These are phyloP conservation scores for Meyerozyma guilliermondii DNA, from an alignment of 1,139 yeast genomes.

Conservation along the genomic window DNA sequence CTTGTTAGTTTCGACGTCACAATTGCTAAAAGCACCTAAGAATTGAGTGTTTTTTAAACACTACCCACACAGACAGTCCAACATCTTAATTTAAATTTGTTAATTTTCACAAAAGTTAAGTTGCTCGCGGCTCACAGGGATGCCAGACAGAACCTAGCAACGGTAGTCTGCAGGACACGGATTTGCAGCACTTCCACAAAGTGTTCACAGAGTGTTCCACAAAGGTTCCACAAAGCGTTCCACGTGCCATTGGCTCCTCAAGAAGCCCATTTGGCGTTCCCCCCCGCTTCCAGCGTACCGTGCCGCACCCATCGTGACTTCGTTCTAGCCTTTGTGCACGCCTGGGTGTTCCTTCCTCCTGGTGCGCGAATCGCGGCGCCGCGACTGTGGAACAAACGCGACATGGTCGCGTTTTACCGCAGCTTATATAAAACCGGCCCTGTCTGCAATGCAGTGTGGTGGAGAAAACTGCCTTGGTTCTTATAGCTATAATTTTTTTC, in stretches of 20 bases:
- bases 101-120: no score
- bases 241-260: no score
- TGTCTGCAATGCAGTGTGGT: background rate
- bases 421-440: background rate
- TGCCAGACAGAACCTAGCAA: background rate
- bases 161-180: no score
- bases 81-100: no score
- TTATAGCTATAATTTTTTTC: background rate
- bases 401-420: background rate
- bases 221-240: no score
- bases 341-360: background rate
- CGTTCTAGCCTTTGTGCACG: background rate
- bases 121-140: background rate
- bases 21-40: no score
- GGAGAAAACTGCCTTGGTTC: background rate
- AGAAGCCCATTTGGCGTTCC: background rate
- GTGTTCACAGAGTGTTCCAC: no score
- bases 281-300: background rate
- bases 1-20: no score
- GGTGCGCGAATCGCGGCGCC: conserved; percentile 1
- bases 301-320: background rate
- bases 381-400: background rate
- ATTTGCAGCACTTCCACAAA: no score
- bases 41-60: no score
- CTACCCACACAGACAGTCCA: no score